Evolutionary conservation across 345 rosid species (phyloP).

Genomic region (Eucalyptus polybractea): DNA sequence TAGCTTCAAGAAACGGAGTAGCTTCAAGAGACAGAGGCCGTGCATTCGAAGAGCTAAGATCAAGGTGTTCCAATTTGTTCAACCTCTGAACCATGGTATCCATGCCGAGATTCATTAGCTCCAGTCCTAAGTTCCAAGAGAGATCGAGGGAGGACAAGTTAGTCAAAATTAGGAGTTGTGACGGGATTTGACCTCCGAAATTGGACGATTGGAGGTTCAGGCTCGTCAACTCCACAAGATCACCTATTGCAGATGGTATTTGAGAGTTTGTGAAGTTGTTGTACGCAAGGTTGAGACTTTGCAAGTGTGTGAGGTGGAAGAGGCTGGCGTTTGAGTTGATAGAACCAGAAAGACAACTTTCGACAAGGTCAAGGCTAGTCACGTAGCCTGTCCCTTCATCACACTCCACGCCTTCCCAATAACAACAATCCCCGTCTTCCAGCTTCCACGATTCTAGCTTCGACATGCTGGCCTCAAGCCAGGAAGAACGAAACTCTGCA

Average conservation of each 20-base stretch:
- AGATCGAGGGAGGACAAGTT: conserved; percentile 6
- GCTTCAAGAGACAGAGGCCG: not conserved
- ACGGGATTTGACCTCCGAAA: not conserved
- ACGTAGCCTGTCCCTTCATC: not conserved
- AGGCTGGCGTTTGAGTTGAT: not conserved
- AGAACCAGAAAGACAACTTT: not conserved
- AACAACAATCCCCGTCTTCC: not conserved
- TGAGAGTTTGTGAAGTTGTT: not conserved
- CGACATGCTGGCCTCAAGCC: no score
- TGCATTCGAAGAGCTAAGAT: not conserved
- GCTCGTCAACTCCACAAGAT: not conserved
- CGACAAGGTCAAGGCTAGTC: not conserved
- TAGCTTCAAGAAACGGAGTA: not conserved
- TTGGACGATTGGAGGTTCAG: not conserved
- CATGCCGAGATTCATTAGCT: not conserved
- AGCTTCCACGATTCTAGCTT: not conserved
- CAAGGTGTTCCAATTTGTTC: not conserved
- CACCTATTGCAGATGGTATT: not conserved
- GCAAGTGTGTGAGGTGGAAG: conserved; percentile 1
- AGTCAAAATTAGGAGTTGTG: not conserved
- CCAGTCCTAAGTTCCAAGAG: not conserved
- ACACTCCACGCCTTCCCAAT: not conserved
- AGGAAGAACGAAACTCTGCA: no score
- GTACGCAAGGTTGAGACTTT: not conserved
- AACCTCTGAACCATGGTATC: not conserved